Conservation (phyloP, 257 asterid genomes). For the Solanum phureja region DNA sequence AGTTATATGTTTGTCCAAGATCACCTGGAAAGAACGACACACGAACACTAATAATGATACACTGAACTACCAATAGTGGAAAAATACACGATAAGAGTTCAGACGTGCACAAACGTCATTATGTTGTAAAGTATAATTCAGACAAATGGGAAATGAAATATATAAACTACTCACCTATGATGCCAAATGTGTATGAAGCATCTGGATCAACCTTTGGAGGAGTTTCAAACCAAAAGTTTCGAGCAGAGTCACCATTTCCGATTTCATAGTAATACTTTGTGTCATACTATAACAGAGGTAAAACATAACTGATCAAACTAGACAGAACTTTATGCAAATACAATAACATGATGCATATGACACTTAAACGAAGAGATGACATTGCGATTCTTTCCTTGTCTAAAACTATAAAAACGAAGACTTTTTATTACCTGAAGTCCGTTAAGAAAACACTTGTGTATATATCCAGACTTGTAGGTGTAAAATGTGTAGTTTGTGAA, state of each 20-base stretch:
- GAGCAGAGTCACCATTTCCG: slow-evolving; percentile 71
- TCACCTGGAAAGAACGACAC: slow-evolving; percentile 45
- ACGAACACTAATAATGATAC: neutral
- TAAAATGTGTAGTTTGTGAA: slow-evolving; percentile 65
- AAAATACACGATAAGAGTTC: neutral
- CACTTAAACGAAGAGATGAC: neutral
- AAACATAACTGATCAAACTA: neutral
- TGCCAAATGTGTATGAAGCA: slow-evolving; percentile 80
- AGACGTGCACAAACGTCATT: neutral
- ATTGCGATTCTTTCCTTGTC: neutral
- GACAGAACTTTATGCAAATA: neutral
- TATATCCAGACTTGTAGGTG: slow-evolving; percentile 73
- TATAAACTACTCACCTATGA: slow-evolving; percentile 58
- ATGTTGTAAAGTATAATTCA: neutral
- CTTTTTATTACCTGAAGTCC: slow-evolving; percentile 60
- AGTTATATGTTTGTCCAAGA: slow-evolving; percentile 93
- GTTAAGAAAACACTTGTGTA: slow-evolving; percentile 70
- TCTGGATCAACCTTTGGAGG: slow-evolving; percentile 78
- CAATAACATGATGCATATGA: neutral
- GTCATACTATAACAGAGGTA: slow-evolving; percentile 31
- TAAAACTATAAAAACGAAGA: neutral
- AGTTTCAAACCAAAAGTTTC: slow-evolving; percentile 82
- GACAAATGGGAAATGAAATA: neutral
- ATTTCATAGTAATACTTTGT: slow-evolving; percentile 71
- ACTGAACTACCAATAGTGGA: neutral